Base-by-base conservation (phyloP, 2,329 filamentous ascomycete genomes). In the Paradendryphiella salina region DNA sequence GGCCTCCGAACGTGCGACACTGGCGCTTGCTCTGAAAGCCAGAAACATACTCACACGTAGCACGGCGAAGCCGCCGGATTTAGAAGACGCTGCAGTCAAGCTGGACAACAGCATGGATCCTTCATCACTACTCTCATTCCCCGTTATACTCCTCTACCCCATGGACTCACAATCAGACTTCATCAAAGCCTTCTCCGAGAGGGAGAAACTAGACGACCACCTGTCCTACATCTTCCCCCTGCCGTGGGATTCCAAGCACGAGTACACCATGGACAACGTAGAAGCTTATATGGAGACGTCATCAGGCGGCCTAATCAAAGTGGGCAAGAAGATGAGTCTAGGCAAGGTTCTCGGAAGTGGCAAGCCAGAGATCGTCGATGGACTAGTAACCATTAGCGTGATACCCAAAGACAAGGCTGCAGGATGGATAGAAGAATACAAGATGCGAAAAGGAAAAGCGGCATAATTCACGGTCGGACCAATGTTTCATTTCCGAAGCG, bases 201-300 rank as follows among this genome's bases (percentile, higher is more conserved):
- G 81, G 52, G 85, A 94, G 61, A 82, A 81, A 13, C 78, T 96
- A 21, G 80, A 80, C 6, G 85, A 93, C 59, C 92, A 96, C 72
- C 78, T 99, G 41, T 79, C 80, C 3, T 96, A 96, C 66, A 86
- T 97, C 8, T 83, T 99, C 50, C 93, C 92, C 2, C 74, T 91
- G 64, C 90, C 91, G 10, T 99, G 94, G 94, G 94, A 97, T 64
- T 66, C 72, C 13, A 76, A 80, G 53, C 74, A 80, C 1, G 85
- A 85, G 64, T 96, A 96, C 73, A 82, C 77, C 0, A 62, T 80
- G 1, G 78, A 79, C 0, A 78, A 75, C 0, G 89, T 96, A 4
- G 91, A 96, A 61, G 94, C 90, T 66, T 97, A 90, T 73, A 87
- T 96, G 79, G 91, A 96, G 77, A 97, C 91, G 0, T 75, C 76